phyloP scores from a whole-genome alignment of 495 filamentous ascomycete genomes.

The Aspergillus panamensis region DNA sequence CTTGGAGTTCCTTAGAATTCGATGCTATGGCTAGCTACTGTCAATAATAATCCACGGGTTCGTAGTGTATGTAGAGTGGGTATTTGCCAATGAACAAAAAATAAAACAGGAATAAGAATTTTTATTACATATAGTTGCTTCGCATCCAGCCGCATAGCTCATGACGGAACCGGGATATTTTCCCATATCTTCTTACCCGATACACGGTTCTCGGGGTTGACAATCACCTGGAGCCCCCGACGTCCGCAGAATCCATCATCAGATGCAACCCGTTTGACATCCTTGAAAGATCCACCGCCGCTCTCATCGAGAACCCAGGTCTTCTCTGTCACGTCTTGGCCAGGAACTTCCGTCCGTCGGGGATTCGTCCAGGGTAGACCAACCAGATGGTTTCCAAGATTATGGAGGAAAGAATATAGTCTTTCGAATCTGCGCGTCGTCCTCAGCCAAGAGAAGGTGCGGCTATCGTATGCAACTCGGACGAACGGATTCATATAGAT shows the following conservation, averaged over 20 bases:
- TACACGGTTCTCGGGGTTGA: constrained; percentile 37
- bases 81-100: neutral
- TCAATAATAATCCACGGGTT: neutral
- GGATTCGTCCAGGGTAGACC: constrained; percentile 57
- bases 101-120: constrained; percentile 2
- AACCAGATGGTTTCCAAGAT: constrained; percentile 48
- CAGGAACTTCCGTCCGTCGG: constrained; percentile 51
- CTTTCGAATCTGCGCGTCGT: constrained; percentile 57
- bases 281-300: constrained; percentile 41
- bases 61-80: neutral
- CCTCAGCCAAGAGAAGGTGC: constrained; percentile 53
- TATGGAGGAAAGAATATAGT: constrained; percentile 53
- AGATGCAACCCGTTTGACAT: constrained; percentile 38
- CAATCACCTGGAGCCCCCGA: constrained; percentile 54
- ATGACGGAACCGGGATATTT: constrained; percentile 34
- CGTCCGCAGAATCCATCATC: constrained; percentile 57
- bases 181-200: constrained; percentile 55
- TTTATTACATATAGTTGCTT: constrained; percentile 2
- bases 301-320: constrained; percentile 47
- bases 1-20: neutral
- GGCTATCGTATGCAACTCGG: constrained; percentile 59
- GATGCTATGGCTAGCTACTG: neutral
- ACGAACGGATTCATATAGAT: constrained; percentile 72
- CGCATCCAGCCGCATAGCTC: neutral
- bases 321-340: constrained; percentile 51